A percentile compares a stretch with the other conserved stretches of the same genome.
phyloP scores from a whole-genome alignment of 2,329 filamentous ascomycete genomes.

The Fusarium nygamai region DNA sequence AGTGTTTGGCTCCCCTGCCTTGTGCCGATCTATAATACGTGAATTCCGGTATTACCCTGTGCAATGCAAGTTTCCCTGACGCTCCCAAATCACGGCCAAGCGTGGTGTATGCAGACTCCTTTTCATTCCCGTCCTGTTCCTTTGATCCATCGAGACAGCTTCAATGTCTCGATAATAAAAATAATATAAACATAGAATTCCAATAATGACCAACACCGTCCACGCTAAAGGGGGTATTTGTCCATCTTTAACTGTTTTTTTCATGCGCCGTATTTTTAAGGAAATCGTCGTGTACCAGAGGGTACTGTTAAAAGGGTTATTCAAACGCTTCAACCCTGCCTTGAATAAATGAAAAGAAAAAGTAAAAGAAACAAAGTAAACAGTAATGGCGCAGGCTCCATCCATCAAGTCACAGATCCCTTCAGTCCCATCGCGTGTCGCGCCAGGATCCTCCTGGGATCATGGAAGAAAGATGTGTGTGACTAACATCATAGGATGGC shows the following conservation, averaged over 20 bases:
- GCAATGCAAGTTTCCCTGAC: slow-evolving; percentile 39
- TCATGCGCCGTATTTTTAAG: slow-evolving; percentile 44
- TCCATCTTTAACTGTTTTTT: slow-evolving; percentile 46
- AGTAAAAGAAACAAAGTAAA: background rate
- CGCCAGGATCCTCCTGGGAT: slow-evolving; percentile 36
- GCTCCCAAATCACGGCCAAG: slow-evolving; percentile 40
- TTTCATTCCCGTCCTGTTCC: slow-evolving; percentile 37
- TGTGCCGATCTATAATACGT: slow-evolving; percentile 44
- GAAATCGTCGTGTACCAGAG: slow-evolving; percentile 33
- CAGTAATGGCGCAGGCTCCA: slow-evolving; percentile 13
- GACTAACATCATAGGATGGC: slow-evolving; percentile 8
- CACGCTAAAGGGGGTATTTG: slow-evolving; percentile 46
- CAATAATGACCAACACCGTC: slow-evolving; percentile 41
- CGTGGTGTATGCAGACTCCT: slow-evolving; percentile 43
- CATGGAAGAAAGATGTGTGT: slow-evolving; percentile 24
- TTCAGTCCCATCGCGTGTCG: slow-evolving; percentile 28
- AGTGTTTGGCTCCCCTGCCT: slow-evolving; percentile 40
- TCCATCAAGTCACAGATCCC: slow-evolving; percentile 34
- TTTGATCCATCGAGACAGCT: slow-evolving; percentile 27
- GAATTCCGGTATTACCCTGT: slow-evolving; percentile 35
- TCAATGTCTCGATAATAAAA: slow-evolving; percentile 18
- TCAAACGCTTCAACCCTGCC: slow-evolving; percentile 35
- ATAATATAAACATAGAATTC: slow-evolving; percentile 33
- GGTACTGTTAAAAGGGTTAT: slow-evolving; percentile 36
- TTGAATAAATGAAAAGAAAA: slow-evolving; percentile 4